phyloP scores from a whole-genome alignment of 352 stramenopile genomes.

The Globisporangium apiculatum region DNA sequence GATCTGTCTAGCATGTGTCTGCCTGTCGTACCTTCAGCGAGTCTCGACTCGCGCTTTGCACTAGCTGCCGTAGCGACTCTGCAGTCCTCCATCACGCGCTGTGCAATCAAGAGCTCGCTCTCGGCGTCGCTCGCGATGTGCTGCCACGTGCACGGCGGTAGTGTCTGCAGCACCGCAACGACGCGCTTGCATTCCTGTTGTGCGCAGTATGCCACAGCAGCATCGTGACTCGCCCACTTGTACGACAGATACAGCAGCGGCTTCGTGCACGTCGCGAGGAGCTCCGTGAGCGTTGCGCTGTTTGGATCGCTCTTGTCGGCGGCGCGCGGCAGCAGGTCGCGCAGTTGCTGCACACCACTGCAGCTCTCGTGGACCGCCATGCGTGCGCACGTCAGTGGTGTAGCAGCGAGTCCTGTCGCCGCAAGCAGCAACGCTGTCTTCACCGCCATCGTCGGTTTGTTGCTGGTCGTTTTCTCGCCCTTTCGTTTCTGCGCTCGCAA shows the following conservation, averaged over 20 bases:
- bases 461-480: neutral
- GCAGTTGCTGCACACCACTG: slow-evolving; percentile 20
- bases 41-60: too few relatives aligned
- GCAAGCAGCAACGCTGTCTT: neutral
- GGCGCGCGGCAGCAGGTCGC: slow-evolving; percentile 10
- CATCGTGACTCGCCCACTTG: slow-evolving; percentile 22
- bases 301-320: slow-evolving; percentile 4
- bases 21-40: too few relatives aligned
- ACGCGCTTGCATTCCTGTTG: slow-evolving; percentile 21
- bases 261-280: slow-evolving; percentile 17
- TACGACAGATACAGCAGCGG: slow-evolving; percentile 29
- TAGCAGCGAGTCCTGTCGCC: neutral
- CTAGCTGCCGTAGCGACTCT: neutral
- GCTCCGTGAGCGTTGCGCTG: neutral
- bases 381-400: neutral
- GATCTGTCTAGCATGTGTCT: too few relatives aligned
- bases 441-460: neutral
- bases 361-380: slow-evolving; percentile 9
- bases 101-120: slow-evolving; percentile 27
- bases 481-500: neutral
- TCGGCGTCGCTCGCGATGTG: slow-evolving; percentile 23
- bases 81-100: slow-evolving; percentile 45
- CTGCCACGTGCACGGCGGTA: slow-evolving; percentile 36
- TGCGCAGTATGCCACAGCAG: slow-evolving; percentile 35
- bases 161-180: slow-evolving; percentile 19